Evolutionary conservation across 1,284 basidiomycete species (phyloP).

Genomic region (Pyrrhoderma noxium): DNA sequence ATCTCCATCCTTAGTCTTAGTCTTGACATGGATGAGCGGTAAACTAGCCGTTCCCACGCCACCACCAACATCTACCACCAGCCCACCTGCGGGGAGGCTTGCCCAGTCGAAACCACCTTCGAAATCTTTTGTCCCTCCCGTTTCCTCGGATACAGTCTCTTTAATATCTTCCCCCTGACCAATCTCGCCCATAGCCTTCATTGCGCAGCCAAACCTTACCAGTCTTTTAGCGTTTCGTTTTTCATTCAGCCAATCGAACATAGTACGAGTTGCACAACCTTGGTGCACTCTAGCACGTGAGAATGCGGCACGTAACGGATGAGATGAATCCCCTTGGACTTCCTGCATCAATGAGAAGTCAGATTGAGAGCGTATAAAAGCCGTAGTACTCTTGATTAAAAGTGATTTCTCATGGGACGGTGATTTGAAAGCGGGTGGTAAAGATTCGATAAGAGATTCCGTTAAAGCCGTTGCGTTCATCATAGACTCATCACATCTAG

Average conservation of each 20-base stretch:
- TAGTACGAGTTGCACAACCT: too few species aligned
- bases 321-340: not conserved
- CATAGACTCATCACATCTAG: constrained; percentile 23
- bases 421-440: too few species aligned
- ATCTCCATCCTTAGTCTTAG: too few species aligned
- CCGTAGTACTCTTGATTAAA: too few species aligned
- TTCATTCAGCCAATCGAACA: not conserved
- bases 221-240: not conserved
- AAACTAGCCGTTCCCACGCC: constrained; percentile 20
- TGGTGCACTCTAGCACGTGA: not conserved
- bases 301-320: not conserved
- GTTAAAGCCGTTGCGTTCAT: constrained; percentile 27
- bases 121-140: not conserved
- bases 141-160: not conserved
- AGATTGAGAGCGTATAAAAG: not conserved
- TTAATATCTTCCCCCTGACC: constrained; percentile 6
- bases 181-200: constrained; percentile 27
- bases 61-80: constrained; percentile 23
- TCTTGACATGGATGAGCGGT: constrained; percentile 11
- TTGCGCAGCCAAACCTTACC: constrained; percentile 29
- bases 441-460: constrained; percentile 1
- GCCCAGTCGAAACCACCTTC: constrained; percentile 17
- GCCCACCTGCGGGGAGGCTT: constrained; percentile 7
- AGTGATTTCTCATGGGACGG: too few species aligned
- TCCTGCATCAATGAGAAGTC: not conserved